Percentiles rank a stretch among this genome's conserved stretches.
phyloP scores from a whole-genome alignment of 148 eudicot species.

The Rhododendron henanense region DNA sequence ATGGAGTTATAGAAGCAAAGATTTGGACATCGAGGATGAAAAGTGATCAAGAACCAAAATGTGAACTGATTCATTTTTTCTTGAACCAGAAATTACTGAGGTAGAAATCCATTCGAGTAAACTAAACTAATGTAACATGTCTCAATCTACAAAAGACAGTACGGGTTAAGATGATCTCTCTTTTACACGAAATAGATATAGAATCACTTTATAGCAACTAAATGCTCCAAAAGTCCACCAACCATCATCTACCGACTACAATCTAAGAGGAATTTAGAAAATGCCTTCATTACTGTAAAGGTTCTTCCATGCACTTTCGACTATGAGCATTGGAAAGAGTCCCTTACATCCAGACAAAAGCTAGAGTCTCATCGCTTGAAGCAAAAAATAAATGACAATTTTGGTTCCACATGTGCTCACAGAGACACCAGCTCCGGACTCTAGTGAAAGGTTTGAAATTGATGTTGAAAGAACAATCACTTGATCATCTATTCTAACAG shows the following conservation, averaged over 20 bases:
- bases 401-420: background rate
- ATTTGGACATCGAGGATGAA: background rate
- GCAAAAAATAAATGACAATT: background rate
- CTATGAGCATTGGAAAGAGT: background rate
- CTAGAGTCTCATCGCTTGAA: background rate
- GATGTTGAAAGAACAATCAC: background rate
- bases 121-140: no score
- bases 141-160: no score
- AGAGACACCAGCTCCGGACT: background rate
- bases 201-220: background rate
- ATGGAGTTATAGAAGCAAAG: background rate
- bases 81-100: background rate
- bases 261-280: background rate
- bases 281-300: background rate
- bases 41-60: no score
- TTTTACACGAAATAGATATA: background rate
- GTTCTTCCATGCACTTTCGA: no score
- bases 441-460: background rate
- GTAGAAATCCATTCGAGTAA: no score
- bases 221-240: no score
- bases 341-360: background rate
- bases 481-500: background rate
- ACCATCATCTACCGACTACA: background rate
- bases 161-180: background rate
- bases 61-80: no score